Evolutionary conservation across 352 stramenopile genomes (phyloP).

Genomic region (Pythium grandisporangium): DNA sequence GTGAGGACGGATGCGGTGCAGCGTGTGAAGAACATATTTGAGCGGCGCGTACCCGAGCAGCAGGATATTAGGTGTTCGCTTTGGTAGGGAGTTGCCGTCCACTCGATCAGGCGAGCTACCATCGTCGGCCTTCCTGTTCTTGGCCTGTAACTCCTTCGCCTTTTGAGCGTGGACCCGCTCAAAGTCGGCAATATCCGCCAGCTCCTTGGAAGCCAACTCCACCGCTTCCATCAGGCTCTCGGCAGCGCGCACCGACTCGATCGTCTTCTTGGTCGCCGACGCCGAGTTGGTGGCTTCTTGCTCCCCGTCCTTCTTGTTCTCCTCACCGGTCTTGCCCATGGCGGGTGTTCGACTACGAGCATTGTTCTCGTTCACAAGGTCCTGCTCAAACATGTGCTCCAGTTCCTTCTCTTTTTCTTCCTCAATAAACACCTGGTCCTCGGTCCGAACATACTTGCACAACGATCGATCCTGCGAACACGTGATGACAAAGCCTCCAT

Average conservation of each 20-base stretch:
- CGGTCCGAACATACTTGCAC: slow-evolving; percentile 95
- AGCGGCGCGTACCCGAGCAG: slow-evolving; percentile 92
- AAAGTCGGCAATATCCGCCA: slow-evolving; percentile 77
- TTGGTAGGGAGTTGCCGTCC: slow-evolving; percentile 26
- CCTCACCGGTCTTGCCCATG: slow-evolving; percentile 49
- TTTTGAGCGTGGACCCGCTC: slow-evolving; percentile 58
- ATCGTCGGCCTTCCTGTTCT: slow-evolving; percentile 16
- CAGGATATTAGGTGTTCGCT: slow-evolving; percentile 86
- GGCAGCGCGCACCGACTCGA: slow-evolving; percentile 86
- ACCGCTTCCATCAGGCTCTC: slow-evolving; percentile 94
- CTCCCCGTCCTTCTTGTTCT: too few relatives aligned
- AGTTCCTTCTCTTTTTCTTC: slow-evolving; percentile 96
- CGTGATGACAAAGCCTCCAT: slow-evolving; percentile 93
- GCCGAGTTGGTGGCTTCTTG: slow-evolving; percentile 48
- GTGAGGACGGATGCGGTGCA: slow-evolving; percentile 88
- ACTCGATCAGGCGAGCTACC: too few relatives aligned
- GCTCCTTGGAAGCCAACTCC: slow-evolving; percentile 89
- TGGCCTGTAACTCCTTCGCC: slow-evolving; percentile 54
- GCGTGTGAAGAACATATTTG: slow-evolving; percentile 91
- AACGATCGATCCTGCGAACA: slow-evolving; percentile 96
- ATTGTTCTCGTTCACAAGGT: slow-evolving; percentile 77
- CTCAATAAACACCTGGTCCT: slow-evolving; percentile 96
- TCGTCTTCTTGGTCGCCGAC: slow-evolving; percentile 87
- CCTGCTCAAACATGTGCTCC: slow-evolving; percentile 93
- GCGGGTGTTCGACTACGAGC: slow-evolving; percentile 43